phyloP scores from a whole-genome alignment of 2,329 filamentous ascomycete genomes.

The Trichoderma citrinoviride region DNA sequence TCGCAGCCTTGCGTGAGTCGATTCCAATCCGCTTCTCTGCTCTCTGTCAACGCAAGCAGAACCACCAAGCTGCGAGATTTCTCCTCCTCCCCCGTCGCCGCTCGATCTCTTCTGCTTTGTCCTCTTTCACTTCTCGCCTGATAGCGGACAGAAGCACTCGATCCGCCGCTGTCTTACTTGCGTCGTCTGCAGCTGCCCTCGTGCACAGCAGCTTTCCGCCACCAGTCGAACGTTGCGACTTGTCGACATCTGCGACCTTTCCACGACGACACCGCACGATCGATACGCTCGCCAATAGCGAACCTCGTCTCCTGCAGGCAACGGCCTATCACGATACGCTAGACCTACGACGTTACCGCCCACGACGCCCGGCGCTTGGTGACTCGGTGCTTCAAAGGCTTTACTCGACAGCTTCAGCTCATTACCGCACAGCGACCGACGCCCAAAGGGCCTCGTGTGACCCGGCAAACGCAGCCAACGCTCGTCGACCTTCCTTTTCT shows the following conservation, averaged over 20 bases:
- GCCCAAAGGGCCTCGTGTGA: constrained; percentile 13
- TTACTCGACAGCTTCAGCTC: constrained; percentile 8
- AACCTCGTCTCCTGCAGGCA: constrained; percentile 13
- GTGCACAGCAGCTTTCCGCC: neutral
- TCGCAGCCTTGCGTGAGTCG: constrained; percentile 24
- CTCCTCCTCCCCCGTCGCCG: neutral
- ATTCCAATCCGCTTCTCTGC: neutral
- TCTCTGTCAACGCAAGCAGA: neutral
- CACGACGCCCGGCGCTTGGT: neutral
- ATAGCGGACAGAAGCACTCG: constrained; percentile 1
- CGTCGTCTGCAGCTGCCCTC: neutral
- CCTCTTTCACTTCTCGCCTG: neutral
- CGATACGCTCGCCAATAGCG: neutral
- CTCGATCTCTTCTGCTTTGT: neutral
- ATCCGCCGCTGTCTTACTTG: neutral
- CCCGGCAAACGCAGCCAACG: neutral
- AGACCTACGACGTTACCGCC: neutral
- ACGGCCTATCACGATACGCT: neutral
- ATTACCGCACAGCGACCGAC: too few species aligned
- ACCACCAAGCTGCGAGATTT: constrained; percentile 7
- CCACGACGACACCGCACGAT: neutral
- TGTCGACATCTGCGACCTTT: neutral
- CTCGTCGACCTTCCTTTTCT: constrained; percentile 18
- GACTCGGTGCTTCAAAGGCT: neutral
- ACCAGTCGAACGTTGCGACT: neutral